A percentile compares a stretch with the other conserved stretches of the same genome.
phyloP scores from a whole-genome alignment of 2,329 filamentous ascomycete species.

The Alternaria solani region DNA sequence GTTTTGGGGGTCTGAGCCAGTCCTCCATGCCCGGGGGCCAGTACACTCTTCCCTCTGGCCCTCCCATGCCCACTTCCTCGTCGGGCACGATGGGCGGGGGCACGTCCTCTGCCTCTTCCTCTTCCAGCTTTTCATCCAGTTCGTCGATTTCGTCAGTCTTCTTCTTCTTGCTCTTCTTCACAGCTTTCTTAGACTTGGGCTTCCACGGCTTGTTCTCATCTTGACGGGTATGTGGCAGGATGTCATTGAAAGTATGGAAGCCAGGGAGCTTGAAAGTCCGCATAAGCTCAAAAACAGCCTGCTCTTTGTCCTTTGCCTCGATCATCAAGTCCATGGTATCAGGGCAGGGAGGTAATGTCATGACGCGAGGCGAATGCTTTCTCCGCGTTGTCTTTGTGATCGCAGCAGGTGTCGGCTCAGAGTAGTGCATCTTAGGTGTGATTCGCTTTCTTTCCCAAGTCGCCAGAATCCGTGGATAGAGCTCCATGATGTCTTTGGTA shows the following conservation, averaged over 20 bases:
- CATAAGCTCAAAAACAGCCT: slow-evolving; percentile 95
- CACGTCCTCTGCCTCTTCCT: slow-evolving; percentile 48
- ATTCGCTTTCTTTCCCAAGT: slow-evolving; percentile 88
- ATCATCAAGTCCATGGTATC: slow-evolving; percentile 97
- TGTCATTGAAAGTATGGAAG: slow-evolving; percentile 75
- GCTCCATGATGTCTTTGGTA: slow-evolving; percentile 77
- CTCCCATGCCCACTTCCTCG: slow-evolving; percentile 85
- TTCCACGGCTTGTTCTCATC: slow-evolving; percentile 72
- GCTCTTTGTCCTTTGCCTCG: slow-evolving; percentile 97
- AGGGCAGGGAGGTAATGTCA: slow-evolving; percentile 81
- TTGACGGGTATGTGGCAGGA: slow-evolving; percentile 77
- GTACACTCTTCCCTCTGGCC: slow-evolving; percentile 80
- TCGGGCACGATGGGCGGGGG: slow-evolving; percentile 60
- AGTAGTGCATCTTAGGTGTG: slow-evolving; percentile 97
- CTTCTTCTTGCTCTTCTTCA: slow-evolving; percentile 57
- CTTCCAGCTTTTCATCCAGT: slow-evolving; percentile 54
- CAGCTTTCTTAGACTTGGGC: slow-evolving; percentile 51
- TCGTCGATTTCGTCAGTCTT: slow-evolving; percentile 49
- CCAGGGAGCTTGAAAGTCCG: slow-evolving; percentile 84
- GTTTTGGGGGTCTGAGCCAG: slow-evolving; percentile 84
- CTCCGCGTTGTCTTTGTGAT: slow-evolving; percentile 79
- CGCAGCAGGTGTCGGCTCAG: slow-evolving; percentile 78
- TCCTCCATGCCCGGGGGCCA: slow-evolving; percentile 92
- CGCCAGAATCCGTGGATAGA: slow-evolving; percentile 79
- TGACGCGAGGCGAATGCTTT: slow-evolving; percentile 84